These are phyloP conservation scores for Microglena sp. DNA, from an alignment of 139 green algal genomes.

Conservation along the genomic window DNA sequence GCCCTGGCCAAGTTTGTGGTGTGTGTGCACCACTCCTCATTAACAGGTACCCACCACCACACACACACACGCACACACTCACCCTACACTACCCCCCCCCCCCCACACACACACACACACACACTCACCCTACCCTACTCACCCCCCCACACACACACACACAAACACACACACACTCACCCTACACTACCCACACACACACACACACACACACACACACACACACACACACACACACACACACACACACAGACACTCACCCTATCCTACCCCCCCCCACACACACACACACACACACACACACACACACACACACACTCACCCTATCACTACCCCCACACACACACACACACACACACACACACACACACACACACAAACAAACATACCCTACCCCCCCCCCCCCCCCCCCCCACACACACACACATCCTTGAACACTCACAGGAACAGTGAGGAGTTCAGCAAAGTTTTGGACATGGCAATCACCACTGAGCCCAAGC, in stretches of 20 bases:
- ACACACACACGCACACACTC: constrained; percentile 92
- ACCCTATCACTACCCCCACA: not conserved
- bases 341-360: not conserved
- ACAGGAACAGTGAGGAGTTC: constrained; percentile 57
- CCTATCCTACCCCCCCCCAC: too few relatives aligned
- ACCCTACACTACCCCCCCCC: too few relatives aligned
- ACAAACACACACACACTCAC: too few relatives aligned
- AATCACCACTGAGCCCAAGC: constrained; percentile 50
- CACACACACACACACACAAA: not conserved
- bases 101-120: too few relatives aligned
- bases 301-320: too few relatives aligned
- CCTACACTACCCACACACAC: too few relatives aligned
- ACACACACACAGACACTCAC: too few relatives aligned
- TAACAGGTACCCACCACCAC: too few relatives aligned
- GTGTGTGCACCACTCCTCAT: constrained; percentile 84
- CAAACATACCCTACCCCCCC: not conserved
- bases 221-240: not conserved
- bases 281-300: too few relatives aligned
- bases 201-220: too few relatives aligned
- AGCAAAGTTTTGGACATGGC: constrained; percentile 53
- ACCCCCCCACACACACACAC: not conserved
- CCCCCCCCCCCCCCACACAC: too few relatives aligned
- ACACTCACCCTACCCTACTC: not conserved
- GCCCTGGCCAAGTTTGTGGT: constrained; percentile 95
- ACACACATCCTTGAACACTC: not conserved